Base-by-base conservation (phyloP, 129 eudicot species). In the Erigeron canadensis region DNA sequence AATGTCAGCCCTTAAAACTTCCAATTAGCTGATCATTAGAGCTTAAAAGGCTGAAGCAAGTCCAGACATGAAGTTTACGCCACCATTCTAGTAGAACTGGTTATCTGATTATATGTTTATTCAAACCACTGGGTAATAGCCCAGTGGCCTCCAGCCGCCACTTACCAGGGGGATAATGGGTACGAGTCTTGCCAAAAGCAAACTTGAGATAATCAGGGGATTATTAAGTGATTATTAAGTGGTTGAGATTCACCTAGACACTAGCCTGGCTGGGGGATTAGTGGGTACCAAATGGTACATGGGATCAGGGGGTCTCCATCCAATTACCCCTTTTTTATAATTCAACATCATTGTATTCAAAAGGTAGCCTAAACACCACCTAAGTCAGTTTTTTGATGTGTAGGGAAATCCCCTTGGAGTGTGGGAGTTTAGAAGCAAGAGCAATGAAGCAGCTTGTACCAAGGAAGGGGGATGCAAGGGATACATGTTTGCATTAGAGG, bases 401-500 rank as follows among this genome's bases (percentile, higher is more conserved):
- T 55, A 84, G 89, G 81, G 79, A 45, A 78, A 55, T 21, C 15
- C 70, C 3, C 84, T 87, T 47, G 93, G 93, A 78, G 87, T 76
- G 6, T 87, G 93, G 93, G 84, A 77, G 63, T 87, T 87, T 77
- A 87, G 83, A 77, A 87, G 93, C 79, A 87, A 87, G 81, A 87
- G 85, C 65, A 87, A 39, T 22, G 87, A 87, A 84, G 79, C 81
- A 50, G 70, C 75, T 1, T 65, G 77, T 80, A 78, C 66, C 69
- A 55, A 55, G 21, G 85, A 79, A 82, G 93, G 89, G 60, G 93
- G 93, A 28, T 87, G 93, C 82, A 87, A 78, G 54, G 93, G 88
- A n/a, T 82, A 71, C 73, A 77, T 87, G 85, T 87, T 81, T 79
- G 93, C 88, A 13, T 65, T 87, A 40, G 83, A 84, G 81, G 93